Conservation (phyloP, 345 rosid species). For the Theobroma cacao region DNA sequence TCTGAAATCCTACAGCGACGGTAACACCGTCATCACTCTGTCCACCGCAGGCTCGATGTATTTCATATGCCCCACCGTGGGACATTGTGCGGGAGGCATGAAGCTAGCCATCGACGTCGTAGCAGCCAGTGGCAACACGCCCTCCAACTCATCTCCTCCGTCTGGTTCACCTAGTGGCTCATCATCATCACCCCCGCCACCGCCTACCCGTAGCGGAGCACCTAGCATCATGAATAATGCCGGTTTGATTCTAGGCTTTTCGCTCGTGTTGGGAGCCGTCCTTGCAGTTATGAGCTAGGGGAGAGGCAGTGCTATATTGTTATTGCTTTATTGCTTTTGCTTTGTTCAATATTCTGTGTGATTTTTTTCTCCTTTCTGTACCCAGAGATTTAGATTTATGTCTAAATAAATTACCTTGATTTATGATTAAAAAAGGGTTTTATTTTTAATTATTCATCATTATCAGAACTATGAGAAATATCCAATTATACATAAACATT, state of each 20-base stretch:
- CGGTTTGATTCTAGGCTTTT: slow-evolving; percentile 21
- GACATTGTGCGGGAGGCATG: slow-evolving; percentile 55
- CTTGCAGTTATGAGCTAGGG: slow-evolving; percentile 37
- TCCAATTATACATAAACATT: too few relatives aligned
- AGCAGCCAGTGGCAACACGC: slow-evolving; percentile 21
- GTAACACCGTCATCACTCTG: slow-evolving; percentile 30
- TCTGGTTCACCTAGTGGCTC: slow-evolving; percentile 16
- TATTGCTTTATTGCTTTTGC: not conserved
- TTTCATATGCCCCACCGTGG: slow-evolving; percentile 44
- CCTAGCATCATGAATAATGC: not conserved
- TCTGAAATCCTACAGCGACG: slow-evolving; percentile 21
- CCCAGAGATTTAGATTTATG: slow-evolving; percentile 1
- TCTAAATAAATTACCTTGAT: slow-evolving; percentile 11
- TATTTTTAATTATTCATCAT: not conserved
- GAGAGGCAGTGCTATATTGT: slow-evolving; percentile 56
- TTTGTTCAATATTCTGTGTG: not conserved
- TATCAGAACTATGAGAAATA: not conserved
- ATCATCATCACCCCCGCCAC: slow-evolving; percentile 23
- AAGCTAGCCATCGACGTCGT: slow-evolving; percentile 39
- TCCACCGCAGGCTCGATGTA: slow-evolving; percentile 27
- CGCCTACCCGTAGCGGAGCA: slow-evolving; percentile 18
- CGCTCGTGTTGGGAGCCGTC: slow-evolving; percentile 20
- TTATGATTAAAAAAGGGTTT: not conserved
- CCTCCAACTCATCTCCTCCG: slow-evolving; percentile 15
- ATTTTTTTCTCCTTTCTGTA: not conserved